These are phyloP conservation scores for Gossypium schwendimanii DNA, from an alignment of 441 rosid species.

Conservation along the genomic window DNA sequence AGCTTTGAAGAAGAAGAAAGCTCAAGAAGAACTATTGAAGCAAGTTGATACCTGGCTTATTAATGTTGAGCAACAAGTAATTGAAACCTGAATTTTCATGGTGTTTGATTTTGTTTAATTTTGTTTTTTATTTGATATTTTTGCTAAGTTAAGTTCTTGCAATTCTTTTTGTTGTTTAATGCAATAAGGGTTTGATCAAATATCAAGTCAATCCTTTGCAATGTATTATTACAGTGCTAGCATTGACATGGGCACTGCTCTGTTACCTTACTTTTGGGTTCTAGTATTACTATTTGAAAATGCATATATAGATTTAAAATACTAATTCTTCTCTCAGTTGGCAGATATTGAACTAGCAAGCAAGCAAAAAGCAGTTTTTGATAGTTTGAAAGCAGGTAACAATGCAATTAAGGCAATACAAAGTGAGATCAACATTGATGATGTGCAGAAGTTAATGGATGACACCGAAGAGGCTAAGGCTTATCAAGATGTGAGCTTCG, in stretches of 20 bases:
- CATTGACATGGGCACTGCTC: neutral
- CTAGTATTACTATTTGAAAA: neutral
- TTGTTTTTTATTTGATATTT: neutral
- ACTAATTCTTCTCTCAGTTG: conserved; percentile 31
- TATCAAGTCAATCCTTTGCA: neutral
- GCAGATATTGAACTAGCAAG: conserved; percentile 88
- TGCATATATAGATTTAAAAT: neutral
- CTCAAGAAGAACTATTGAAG: conserved; percentile 80
- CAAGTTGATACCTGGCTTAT: conserved; percentile 89
- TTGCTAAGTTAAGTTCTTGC: neutral
- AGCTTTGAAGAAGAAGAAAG: conserved; percentile 82
- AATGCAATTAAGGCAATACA: conserved; percentile 79
- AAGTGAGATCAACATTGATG: conserved; percentile 76
- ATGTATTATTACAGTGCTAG: neutral
- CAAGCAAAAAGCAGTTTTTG: conserved; percentile 90
- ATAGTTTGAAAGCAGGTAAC: conserved; percentile 76
- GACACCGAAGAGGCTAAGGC: conserved; percentile 86
- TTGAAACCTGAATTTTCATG: neutral
- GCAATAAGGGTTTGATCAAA: neutral
- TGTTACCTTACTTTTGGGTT: neutral
- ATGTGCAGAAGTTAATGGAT: conserved; percentile 90
- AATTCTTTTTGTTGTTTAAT: neutral
- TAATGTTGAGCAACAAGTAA: conserved; percentile 93
- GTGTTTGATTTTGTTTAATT: neutral
- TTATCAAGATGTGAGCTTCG: conserved; percentile 83